These are phyloP conservation scores for Aspergillus oerlinghausenensis DNA, from an alignment of 2,329 filamentous ascomycete species.

Conservation along the genomic window DNA sequence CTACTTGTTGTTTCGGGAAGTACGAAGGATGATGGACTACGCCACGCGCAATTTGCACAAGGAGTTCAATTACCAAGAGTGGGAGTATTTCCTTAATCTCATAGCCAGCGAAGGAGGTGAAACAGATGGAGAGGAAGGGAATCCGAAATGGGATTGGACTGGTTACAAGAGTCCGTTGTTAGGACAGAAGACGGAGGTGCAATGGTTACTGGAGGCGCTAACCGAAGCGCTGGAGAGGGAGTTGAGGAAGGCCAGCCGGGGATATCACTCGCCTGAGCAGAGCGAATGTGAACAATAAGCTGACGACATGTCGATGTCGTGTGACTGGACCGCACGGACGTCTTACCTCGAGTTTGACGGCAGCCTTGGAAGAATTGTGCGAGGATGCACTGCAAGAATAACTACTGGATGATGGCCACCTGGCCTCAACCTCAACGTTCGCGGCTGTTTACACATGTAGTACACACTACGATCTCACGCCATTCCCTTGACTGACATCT, in stretches of 20 bases:
- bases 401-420: background rate
- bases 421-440: background rate
- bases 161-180: constrained; percentile 36
- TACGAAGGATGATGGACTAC: constrained; percentile 37
- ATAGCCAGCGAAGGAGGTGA: constrained; percentile 41
- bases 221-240: constrained; percentile 36
- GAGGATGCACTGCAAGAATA: background rate
- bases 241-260: constrained; percentile 26
- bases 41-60: constrained; percentile 28
- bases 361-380: background rate
- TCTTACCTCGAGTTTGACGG: background rate
- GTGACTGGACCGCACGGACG: too few relatives aligned
- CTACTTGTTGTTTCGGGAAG: constrained; percentile 35
- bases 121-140: constrained; percentile 1
- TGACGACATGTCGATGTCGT: background rate
- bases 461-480: background rate
- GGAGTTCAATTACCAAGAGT: constrained; percentile 40
- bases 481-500: background rate
- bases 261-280: constrained; percentile 6
- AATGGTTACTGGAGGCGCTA: constrained; percentile 40
- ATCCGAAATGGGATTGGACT: constrained; percentile 37
- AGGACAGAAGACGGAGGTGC: constrained; percentile 39
- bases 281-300: background rate
- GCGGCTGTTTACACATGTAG: background rate
- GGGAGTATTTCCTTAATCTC: constrained; percentile 48